Percentiles rank a stretch among this genome's conserved stretches.
These are phyloP conservation scores for Vaccinium corymbosum DNA, from an alignment of 148 eudicot genomes.

Conservation along the genomic window DNA sequence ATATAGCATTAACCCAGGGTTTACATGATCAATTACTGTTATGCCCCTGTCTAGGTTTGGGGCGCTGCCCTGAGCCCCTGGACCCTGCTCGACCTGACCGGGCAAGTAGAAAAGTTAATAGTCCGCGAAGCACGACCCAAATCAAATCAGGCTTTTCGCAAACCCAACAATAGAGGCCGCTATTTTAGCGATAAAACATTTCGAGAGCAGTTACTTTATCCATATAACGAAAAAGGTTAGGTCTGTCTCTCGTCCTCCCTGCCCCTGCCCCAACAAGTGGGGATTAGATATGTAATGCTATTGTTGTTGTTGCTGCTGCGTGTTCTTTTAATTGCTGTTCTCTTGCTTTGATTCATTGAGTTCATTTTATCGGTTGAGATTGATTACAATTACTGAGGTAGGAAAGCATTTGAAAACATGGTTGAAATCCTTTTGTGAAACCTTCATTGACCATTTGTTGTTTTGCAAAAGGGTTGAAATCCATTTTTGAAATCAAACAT, in stretches of 20 bases:
- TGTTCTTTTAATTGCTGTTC: neutral
- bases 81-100: too few relatives aligned
- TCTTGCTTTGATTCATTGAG: neutral
- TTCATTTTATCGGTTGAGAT: neutral
- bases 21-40: too few relatives aligned
- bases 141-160: too few relatives aligned
- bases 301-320: neutral
- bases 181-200: neutral
- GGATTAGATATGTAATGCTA: neutral
- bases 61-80: too few relatives aligned
- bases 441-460: neutral
- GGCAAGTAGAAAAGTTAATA: too few relatives aligned
- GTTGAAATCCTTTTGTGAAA: neutral
- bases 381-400: neutral
- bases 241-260: neutral
- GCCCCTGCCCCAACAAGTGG: neutral
- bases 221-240: neutral
- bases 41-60: too few relatives aligned
- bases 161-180: neutral
- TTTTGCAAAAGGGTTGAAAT: neutral
- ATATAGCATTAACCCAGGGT: too few relatives aligned
- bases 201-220: neutral
- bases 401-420: too few relatives aligned
- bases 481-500: neutral
- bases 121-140: too few relatives aligned